phyloP scores from a whole-genome alignment of 2,329 filamentous ascomycete genomes.

The Curvularia spicifera region DNA sequence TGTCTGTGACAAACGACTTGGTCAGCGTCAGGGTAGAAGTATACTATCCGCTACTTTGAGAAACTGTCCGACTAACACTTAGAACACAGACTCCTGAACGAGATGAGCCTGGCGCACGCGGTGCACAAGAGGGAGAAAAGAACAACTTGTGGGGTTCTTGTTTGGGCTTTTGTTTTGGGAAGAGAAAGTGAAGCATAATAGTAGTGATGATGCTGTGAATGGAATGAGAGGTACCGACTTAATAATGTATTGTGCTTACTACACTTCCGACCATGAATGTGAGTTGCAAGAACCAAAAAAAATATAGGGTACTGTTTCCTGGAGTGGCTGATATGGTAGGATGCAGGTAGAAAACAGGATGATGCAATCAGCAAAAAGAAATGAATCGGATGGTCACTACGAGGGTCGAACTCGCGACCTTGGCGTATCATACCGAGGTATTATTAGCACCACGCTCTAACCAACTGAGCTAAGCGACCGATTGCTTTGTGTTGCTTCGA shows the following conservation, averaged over 20 bases:
- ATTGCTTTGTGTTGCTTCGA: constrained; percentile 1
- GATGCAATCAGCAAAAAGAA: background rate
- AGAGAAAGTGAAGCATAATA: background rate
- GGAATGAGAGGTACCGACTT: background rate
- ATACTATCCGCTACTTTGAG: background rate
- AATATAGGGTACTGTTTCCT: background rate
- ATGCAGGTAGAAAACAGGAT: background rate
- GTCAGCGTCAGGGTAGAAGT: background rate
- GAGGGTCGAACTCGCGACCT: constrained; percentile 17
- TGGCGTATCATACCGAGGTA: constrained; percentile 8
- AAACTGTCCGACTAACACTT: background rate
- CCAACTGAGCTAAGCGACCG: constrained; percentile 18
- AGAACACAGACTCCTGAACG: background rate
- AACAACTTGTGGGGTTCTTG: background rate
- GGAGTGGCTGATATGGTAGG: background rate
- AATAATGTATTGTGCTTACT: background rate
- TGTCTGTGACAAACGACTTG: background rate
- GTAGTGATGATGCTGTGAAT: background rate
- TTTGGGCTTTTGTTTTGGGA: background rate
- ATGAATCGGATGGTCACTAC: constrained; percentile 10
- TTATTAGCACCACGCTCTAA: constrained; percentile 20
- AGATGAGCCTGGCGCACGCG: background rate
- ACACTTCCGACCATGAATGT: background rate
- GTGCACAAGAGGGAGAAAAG: background rate
- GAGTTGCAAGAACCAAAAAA: background rate